Conservation (phyloP, 2,329 filamentous ascomycete species). For the Akanthomyces uredinophilus region DNA sequence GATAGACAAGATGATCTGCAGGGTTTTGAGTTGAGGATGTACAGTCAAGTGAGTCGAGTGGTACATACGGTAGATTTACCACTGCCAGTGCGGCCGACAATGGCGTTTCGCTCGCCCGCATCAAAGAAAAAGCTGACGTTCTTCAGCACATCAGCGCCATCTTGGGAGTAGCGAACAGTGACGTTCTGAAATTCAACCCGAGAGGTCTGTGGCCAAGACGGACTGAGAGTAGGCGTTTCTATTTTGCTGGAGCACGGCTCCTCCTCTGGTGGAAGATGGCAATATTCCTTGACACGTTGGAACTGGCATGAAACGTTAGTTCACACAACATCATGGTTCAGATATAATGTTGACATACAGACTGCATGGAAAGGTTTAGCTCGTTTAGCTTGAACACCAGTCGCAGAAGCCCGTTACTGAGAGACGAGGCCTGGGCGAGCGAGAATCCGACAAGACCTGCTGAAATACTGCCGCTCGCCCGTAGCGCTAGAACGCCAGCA, state of each 20-base stretch:
- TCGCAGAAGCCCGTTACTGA: conserved; percentile 39
- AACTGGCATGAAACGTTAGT: conserved; percentile 22
- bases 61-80: conserved; percentile 72
- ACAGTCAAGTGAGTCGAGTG: conserved; percentile 50
- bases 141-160: conserved; percentile 37
- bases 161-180: conserved; percentile 32
- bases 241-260: conserved; percentile 20
- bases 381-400: conserved; percentile 41
- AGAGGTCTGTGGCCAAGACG: conserved; percentile 31
- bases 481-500: conserved; percentile 39
- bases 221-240: conserved; percentile 22
- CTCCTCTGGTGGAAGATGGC: conserved; percentile 31
- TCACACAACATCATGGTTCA: not conserved
- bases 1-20: conserved; percentile 46
- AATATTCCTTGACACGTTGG: conserved; percentile 34
- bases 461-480: conserved; percentile 32
- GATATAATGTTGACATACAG: conserved; percentile 24
- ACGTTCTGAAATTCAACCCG: conserved; percentile 34
- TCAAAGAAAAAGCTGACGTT: conserved; percentile 37
- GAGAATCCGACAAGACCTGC: conserved; percentile 45
- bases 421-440: conserved; percentile 39
- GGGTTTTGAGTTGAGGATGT: not conserved
- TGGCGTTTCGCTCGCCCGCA: conserved; percentile 64
- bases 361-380: conserved; percentile 25
- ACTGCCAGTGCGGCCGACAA: conserved; percentile 73